Evolutionary conservation across 2,329 filamentous ascomycete species (phyloP), one percentile per base, ranked within the genome.

Genomic region (Trichoderma pleuroti): DNA sequence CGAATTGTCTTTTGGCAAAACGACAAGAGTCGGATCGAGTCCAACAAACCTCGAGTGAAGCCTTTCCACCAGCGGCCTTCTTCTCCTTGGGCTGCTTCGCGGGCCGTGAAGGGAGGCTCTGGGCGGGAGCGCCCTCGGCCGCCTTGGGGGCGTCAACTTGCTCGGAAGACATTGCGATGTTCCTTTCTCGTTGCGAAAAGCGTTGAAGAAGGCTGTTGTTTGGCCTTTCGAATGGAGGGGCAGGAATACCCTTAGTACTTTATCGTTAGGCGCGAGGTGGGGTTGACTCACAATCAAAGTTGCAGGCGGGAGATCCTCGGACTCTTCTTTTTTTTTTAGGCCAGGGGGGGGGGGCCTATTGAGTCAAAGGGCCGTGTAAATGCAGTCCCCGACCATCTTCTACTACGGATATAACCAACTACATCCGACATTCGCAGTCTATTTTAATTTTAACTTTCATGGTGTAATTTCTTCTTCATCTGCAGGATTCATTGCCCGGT

Each of bases 41-140:
- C 28, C 18, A 34, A n/a, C 74, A 68, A 74, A 81, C 84, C 82
- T 83, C 85, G 72, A 90, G 84, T 59, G 85, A 82, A 71, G 89
- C 83, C 87, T 81, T 90, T 90, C 75, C 85, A 71, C 61, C 85
- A 71, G 26, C 71, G 46, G 84, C 85, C 75, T 90, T 88, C 75
- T 80, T 79, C 63, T 76, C 76, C 74, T 81, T 81, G 71, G 78
- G 76, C 72, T 81, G 77, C 73, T 82, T 82, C 34, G 77, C 77
- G 67, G 81, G 80, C 28, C 79, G 78, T 56, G 77, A 78, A 49
- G 81, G 77, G 24, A 82, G 76, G 59, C 73, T 76, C 75, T 81
- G 73, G 62, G 76, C 77, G 24, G 78, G 74, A 68, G 78, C 78
- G 56, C 77, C 78, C 73, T 80, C 80, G 28, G 74, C 77, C 74